Evolutionary conservation across 331 rosid species (phyloP).

Genomic region (Quercus tomentella): DNA sequence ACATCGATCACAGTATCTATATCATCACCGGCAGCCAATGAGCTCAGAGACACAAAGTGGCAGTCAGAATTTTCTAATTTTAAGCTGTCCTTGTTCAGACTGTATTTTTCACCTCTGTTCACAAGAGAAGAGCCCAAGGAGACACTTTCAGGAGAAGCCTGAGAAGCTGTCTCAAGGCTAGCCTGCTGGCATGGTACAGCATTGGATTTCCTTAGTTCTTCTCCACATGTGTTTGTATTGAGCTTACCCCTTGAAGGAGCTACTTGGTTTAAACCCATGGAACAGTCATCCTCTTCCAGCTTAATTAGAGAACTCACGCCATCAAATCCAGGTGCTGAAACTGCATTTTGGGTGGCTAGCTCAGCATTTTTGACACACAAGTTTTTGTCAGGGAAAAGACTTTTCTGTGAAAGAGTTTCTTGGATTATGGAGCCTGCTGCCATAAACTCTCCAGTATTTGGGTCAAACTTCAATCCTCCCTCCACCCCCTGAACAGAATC

Average conservation of each 20-base stretch:
- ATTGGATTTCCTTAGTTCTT: slow-evolving; percentile 28
- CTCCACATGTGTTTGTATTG: slow-evolving; percentile 20
- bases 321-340: slow-evolving; percentile 16
- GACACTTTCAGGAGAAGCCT: slow-evolving; percentile 25
- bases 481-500: slow-evolving; percentile 79
- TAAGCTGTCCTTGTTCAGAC: slow-evolving; percentile 17
- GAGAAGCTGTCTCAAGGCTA: slow-evolving; percentile 20
- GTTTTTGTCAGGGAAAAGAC: slow-evolving; percentile 36
- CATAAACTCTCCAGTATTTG: slow-evolving; percentile 53
- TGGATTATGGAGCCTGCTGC: slow-evolving; percentile 49
- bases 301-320: slow-evolving; percentile 31
- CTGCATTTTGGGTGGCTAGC: slow-evolving; percentile 23
- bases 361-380: slow-evolving; percentile 21
- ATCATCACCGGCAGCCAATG: slow-evolving; percentile 33
- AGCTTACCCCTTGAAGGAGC: slow-evolving; percentile 12
- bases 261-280: slow-evolving; percentile 16
- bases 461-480: slow-evolving; percentile 74
- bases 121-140: slow-evolving; percentile 23
- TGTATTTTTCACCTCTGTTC: slow-evolving; percentile 16
- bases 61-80: slow-evolving; percentile 25
- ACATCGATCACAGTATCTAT: slow-evolving; percentile 35
- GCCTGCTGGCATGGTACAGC: slow-evolving; percentile 26
- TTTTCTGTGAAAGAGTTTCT: slow-evolving; percentile 38
- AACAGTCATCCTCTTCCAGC: slow-evolving; percentile 46
- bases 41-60: slow-evolving; percentile 32